Conservation (phyloP, 2,329 filamentous ascomycete genomes). For the Penicillium griseofulvum region DNA sequence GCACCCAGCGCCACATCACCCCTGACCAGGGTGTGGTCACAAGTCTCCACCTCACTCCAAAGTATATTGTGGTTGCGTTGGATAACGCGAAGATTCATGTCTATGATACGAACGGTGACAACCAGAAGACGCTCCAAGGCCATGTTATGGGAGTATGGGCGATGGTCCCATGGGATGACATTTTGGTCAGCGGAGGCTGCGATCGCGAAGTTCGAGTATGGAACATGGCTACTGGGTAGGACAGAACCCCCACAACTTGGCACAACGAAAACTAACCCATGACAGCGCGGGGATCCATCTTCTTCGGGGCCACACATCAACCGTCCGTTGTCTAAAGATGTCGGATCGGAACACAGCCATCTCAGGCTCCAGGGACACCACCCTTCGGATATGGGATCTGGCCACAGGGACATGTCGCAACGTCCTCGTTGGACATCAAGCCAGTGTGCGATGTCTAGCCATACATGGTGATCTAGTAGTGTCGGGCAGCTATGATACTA, state of each 20-base stretch:
- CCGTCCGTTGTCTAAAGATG: constrained; percentile 96
- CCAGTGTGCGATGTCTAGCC: constrained; percentile 89
- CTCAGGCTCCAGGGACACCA: constrained; percentile 93
- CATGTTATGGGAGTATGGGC: constrained; percentile 99
- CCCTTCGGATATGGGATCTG: constrained; percentile 92
- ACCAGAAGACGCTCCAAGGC: constrained; percentile 83
- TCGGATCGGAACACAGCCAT: constrained; percentile 91
- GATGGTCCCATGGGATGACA: constrained; percentile 97
- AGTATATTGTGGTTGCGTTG: constrained; percentile 95
- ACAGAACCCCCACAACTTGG: constrained; percentile 13
- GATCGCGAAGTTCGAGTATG: constrained; percentile 96
- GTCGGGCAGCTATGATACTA: constrained; percentile 97
- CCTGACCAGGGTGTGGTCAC: constrained; percentile 97
- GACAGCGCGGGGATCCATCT: constrained; percentile 71
- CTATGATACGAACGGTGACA: constrained; percentile 86
- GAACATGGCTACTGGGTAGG: constrained; percentile 88
- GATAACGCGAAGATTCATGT: constrained; percentile 99
- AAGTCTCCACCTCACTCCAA: constrained; percentile 86
- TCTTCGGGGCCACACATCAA: constrained; percentile 91
- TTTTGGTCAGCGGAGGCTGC: constrained; percentile 91
- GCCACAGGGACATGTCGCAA: constrained; percentile 83
- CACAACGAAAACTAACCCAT: constrained; percentile 1
- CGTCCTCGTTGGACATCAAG: constrained; percentile 90
- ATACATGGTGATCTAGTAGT: constrained; percentile 96
- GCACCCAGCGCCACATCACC: constrained; percentile 82